A percentile compares a stretch with the other conserved stretches of the same genome.
Conservation (phyloP, 768 basidiomycete genomes). For the Tricholoma furcatifolium region DNA sequence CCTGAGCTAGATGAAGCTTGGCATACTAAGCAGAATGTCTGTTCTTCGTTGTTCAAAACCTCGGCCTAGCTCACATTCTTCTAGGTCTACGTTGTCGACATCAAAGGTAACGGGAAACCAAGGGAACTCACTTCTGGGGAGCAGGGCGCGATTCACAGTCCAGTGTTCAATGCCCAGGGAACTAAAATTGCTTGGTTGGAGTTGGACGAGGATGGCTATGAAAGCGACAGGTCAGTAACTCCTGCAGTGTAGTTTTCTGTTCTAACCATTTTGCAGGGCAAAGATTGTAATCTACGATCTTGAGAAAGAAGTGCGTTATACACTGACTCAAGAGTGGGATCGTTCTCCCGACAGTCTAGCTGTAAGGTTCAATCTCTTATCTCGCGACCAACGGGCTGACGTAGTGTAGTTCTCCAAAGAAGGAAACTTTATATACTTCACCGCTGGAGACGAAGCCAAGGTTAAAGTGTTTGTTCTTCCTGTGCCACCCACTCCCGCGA, state of each 20-base stretch:
- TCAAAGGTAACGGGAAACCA: constrained; percentile 48
- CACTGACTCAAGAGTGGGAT: constrained; percentile 84
- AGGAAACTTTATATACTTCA: constrained; percentile 66
- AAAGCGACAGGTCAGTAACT: constrained; percentile 67
- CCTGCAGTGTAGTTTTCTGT: neutral
- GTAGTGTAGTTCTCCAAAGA: constrained; percentile 67
- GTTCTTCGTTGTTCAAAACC: neutral
- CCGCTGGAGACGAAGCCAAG: constrained; percentile 76
- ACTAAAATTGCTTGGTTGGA: constrained; percentile 86
- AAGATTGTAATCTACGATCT: constrained; percentile 83
- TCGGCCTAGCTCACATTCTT: neutral
- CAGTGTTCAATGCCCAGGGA: constrained; percentile 65
- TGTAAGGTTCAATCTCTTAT: constrained; percentile 37
- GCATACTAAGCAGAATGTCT: constrained; percentile 89
- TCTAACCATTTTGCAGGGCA: constrained; percentile 39
- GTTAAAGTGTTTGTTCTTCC: constrained; percentile 72
- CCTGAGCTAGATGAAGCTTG: constrained; percentile 70
- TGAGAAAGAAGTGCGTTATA: constrained; percentile 60
- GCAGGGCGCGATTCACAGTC: constrained; percentile 81
- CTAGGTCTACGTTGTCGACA: constrained; percentile 70
- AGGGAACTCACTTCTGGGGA: constrained; percentile 77
- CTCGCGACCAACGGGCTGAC: constrained; percentile 1
- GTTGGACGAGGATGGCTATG: constrained; percentile 84
- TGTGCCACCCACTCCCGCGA: constrained; percentile 58
- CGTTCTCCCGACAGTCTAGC: constrained; percentile 64